Percentiles rank a stretch among this genome's conserved stretches.
Conservation (phyloP, 2,329 filamentous ascomycete genomes). For the Gremmenia infestans region DNA sequence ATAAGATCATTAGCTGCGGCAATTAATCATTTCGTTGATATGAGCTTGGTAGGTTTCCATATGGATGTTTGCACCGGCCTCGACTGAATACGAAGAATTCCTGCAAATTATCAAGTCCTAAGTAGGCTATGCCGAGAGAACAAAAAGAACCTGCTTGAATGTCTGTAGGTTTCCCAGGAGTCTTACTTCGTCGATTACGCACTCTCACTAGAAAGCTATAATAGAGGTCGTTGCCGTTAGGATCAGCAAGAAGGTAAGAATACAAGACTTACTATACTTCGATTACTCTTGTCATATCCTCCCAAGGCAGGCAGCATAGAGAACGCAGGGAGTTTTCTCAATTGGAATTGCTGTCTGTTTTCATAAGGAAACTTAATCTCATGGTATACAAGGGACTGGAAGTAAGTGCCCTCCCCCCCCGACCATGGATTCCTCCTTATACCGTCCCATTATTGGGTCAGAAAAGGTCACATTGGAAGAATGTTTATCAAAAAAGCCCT, state of each 20-base stretch:
- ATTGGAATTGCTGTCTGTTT: too few relatives aligned
- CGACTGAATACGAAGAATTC: constrained; percentile 31
- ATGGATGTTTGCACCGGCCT: constrained; percentile 32
- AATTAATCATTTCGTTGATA: constrained; percentile 31
- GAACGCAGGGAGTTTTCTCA: too few relatives aligned
- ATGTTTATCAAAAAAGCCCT: constrained; percentile 27
- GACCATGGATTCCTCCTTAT: neutral
- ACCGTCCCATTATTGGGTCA: neutral
- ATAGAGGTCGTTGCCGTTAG: constrained; percentile 31
- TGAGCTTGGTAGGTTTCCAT: constrained; percentile 33
- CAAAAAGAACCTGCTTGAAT: constrained; percentile 29
- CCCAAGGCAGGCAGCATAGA: too few relatives aligned
- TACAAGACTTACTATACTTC: too few relatives aligned
- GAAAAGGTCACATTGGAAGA: neutral
- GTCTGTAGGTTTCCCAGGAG: constrained; percentile 19
- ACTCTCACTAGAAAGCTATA: constrained; percentile 18
- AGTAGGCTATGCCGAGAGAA: constrained; percentile 31
- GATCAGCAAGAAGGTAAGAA: neutral
- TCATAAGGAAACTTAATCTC: too few relatives aligned
- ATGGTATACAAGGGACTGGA: too few relatives aligned
- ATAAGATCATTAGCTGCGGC: constrained; percentile 26
- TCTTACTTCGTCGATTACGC: neutral
- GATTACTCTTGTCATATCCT: too few relatives aligned
- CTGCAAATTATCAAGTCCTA: constrained; percentile 29
- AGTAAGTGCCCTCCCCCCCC: neutral